These are phyloP conservation scores for Hemileccinum rubropunctum DNA, from an alignment of 768 basidiomycete genomes.

Conservation along the genomic window DNA sequence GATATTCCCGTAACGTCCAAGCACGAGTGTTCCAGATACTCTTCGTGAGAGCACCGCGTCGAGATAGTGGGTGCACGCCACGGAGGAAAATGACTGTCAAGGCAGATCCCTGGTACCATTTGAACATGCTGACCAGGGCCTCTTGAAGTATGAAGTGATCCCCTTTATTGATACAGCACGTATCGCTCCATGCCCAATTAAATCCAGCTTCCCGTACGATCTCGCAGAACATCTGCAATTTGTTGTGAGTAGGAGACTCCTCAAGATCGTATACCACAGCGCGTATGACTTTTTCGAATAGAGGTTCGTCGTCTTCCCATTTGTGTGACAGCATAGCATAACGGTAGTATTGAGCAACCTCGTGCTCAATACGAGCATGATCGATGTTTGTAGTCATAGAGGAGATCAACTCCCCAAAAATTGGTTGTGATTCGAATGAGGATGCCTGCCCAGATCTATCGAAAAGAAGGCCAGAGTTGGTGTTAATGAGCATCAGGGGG, in stretches of 20 bases:
- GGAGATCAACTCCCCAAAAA: neutral
- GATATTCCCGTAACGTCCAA: conserved; percentile 9
- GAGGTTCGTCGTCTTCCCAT: conserved; percentile 3
- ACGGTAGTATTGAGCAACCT: neutral
- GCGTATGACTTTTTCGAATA: neutral
- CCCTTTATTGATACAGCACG: conserved; percentile 6
- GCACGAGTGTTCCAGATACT: conserved; percentile 6
- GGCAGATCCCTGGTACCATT: conserved; percentile 5
- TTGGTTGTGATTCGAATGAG: neutral
- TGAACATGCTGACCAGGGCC: conserved; percentile 6
- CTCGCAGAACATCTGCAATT: conserved; percentile 4
- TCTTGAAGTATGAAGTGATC: conserved; percentile 1
- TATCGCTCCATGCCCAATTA: conserved; percentile 9
- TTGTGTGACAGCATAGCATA: conserved; percentile 5
- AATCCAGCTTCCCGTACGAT: conserved; percentile 1
- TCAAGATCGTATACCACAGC: conserved; percentile 2
- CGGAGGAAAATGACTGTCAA: conserved; percentile 3
- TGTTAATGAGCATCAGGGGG: neutral
- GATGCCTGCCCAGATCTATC: neutral
- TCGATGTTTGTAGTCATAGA: neutral
- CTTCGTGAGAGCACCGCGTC: neutral
- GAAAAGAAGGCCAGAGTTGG: neutral
- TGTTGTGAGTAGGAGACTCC: neutral
- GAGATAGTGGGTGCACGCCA: neutral
- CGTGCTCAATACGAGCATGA: neutral